A percentile compares a stretch with the other conserved stretches of the same genome.
These are phyloP conservation scores for Paraglomus brasilianum DNA, from an alignment of 192 early-diverging fungal species.

Conservation along the genomic window DNA sequence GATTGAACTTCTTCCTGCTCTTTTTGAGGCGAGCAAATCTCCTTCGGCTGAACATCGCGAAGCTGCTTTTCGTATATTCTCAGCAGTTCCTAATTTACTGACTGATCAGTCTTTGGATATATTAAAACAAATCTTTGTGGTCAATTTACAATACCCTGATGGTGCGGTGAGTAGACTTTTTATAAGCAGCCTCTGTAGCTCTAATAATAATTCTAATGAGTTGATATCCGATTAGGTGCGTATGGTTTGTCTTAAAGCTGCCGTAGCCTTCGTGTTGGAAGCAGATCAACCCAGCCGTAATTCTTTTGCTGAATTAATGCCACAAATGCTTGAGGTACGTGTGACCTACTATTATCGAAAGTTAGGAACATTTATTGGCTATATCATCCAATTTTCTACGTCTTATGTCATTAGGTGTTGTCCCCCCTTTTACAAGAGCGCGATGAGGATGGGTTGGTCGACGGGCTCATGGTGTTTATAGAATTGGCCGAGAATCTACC, in stretches of 20 bases:
- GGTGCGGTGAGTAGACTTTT: slow-evolving; percentile 41
- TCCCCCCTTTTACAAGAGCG: slow-evolving; percentile 65
- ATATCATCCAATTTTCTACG: slow-evolving; percentile 24
- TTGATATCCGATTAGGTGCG: slow-evolving; percentile 54
- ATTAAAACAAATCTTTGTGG: slow-evolving; percentile 70
- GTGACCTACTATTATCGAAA: background rate
- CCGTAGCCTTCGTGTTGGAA: slow-evolving; percentile 72
- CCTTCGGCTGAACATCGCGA: slow-evolving; percentile 74
- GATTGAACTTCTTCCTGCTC: slow-evolving; percentile 75
- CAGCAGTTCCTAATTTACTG: slow-evolving; percentile 77
- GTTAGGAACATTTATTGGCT: slow-evolving; percentile 7
- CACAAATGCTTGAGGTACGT: slow-evolving; percentile 76
- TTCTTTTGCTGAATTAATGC: slow-evolving; percentile 67
- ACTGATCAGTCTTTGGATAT: slow-evolving; percentile 66
- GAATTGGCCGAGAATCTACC: slow-evolving; percentile 86
- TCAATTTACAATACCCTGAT: slow-evolving; percentile 69
- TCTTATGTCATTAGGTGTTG: slow-evolving; percentile 49
- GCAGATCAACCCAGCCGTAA: slow-evolving; percentile 56
- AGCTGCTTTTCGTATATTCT: slow-evolving; percentile 89
- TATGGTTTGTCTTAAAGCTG: slow-evolving; percentile 73
- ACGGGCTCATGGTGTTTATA: slow-evolving; percentile 72
- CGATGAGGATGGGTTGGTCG: slow-evolving; percentile 71
- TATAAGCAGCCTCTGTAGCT: background rate
- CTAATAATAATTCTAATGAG: background rate
- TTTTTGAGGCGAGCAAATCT: slow-evolving; percentile 83